Evolutionary conservation across 2,329 filamentous ascomycete species (phyloP).

Genomic region (Microdochium trichocladiopsis): DNA sequence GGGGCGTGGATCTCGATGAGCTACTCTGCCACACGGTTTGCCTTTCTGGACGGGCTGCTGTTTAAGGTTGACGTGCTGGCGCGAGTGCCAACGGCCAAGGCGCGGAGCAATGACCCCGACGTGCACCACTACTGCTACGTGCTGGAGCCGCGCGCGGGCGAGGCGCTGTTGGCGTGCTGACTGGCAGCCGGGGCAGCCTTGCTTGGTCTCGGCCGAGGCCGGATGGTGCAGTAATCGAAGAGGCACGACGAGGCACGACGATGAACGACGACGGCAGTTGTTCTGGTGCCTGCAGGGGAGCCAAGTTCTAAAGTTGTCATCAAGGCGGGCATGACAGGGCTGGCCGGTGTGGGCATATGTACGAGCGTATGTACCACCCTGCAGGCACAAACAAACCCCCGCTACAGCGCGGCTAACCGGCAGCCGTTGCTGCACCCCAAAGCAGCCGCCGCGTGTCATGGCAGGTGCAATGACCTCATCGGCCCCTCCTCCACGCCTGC

Average conservation of each 20-base stretch:
- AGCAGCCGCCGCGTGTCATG: neutral
- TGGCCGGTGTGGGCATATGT: too few relatives aligned
- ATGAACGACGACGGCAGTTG: too few relatives aligned
- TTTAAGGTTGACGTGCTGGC: conserved; percentile 33
- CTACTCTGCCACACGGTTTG: conserved; percentile 35
- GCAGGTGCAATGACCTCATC: neutral
- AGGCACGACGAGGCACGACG: too few relatives aligned
- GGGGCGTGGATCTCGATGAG: conserved; percentile 41
- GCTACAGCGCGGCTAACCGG: neutral
- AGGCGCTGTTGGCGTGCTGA: too few relatives aligned
- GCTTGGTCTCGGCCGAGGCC: too few relatives aligned
- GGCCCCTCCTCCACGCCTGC: neutral
- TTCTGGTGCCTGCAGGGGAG: too few relatives aligned
- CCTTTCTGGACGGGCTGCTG: conserved; percentile 20
- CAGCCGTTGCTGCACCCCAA: neutral
- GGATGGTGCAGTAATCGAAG: too few relatives aligned
- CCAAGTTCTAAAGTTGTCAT: too few relatives aligned
- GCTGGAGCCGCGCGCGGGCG: conserved; percentile 20
- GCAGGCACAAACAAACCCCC: neutral
- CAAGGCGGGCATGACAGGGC: too few relatives aligned
- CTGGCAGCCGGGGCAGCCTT: too few relatives aligned
- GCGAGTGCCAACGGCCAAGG: conserved; percentile 33
- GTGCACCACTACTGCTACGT: conserved; percentile 38
- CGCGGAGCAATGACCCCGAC: conserved; percentile 34
- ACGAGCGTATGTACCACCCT: too few relatives aligned